Conservation (phyloP, 768 basidiomycete species). For the Termitomyces sp. region DNA sequence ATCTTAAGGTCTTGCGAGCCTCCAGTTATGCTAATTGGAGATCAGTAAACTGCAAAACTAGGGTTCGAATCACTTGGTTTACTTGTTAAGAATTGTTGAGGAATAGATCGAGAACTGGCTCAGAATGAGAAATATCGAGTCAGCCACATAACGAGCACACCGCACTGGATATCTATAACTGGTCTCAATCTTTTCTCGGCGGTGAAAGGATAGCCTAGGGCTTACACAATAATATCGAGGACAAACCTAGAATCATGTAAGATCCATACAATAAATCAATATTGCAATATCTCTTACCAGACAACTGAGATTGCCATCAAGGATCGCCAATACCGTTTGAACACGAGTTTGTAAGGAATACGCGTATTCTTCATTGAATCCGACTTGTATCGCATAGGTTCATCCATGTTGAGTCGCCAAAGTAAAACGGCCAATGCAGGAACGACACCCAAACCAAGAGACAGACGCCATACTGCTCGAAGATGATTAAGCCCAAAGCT, state of each 20-base stretch:
- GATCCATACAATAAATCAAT: not conserved
- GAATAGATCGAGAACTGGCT: conserved; percentile 74
- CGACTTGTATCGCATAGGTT: conserved; percentile 70
- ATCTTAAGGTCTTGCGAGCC: conserved; percentile 46
- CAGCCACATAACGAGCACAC: not conserved
- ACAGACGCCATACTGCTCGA: conserved; percentile 80
- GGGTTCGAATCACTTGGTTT: conserved; percentile 12
- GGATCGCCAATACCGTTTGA: conserved; percentile 74
- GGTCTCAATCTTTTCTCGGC: not conserved
- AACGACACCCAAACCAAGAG: conserved; percentile 77
- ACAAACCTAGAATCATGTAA: conserved; percentile 46
- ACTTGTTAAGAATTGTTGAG: conserved; percentile 68
- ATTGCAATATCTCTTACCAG: conserved; percentile 46
- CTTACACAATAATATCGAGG: conserved; percentile 75
- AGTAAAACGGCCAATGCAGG: conserved; percentile 76
- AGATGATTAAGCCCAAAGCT: conserved; percentile 79
- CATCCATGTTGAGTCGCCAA: conserved; percentile 83
- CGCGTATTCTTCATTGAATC: conserved; percentile 72
- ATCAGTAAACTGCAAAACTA: not conserved
- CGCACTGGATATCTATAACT: conserved; percentile 56
- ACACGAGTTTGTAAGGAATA: conserved; percentile 75
- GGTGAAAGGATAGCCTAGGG: conserved; percentile 6
- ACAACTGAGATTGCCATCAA: conserved; percentile 68
- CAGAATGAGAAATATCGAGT: not conserved
- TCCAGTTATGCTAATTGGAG: conserved; percentile 53